Conservation (phyloP, 2,329 filamentous ascomycete genomes). For the Pseudopyrenochaeta lycopersici region DNA sequence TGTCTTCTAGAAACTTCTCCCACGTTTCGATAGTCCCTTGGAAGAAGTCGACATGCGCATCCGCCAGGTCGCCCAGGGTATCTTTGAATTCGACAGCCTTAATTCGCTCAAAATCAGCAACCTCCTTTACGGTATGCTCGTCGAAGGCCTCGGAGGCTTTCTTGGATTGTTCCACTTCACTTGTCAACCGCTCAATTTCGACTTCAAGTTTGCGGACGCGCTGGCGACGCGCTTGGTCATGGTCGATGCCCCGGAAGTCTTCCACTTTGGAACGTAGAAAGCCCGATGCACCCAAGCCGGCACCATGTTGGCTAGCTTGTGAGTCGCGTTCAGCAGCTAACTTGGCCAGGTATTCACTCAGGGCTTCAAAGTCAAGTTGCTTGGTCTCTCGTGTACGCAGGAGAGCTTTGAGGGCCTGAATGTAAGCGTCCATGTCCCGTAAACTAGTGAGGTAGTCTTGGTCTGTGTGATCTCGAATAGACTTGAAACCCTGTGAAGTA, state of each 20-base stretch:
- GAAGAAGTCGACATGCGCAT: slow-evolving; percentile 89
- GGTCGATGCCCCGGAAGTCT: slow-evolving; percentile 94
- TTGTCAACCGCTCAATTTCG: slow-evolving; percentile 88
- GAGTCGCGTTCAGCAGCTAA: slow-evolving; percentile 86
- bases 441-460: slow-evolving; percentile 94
- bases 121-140: slow-evolving; percentile 93
- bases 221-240: slow-evolving; percentile 89
- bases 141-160: slow-evolving; percentile 92
- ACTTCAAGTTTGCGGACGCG: slow-evolving; percentile 89
- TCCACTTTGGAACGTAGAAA: slow-evolving; percentile 96
- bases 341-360: slow-evolving; percentile 95
- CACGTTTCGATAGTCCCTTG: slow-evolving; percentile 80
- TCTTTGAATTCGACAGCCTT: slow-evolving; percentile 92
- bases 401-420: slow-evolving; percentile 82
- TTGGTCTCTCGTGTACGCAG: slow-evolving; percentile 96
- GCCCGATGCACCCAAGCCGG: slow-evolving; percentile 76
- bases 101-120: slow-evolving; percentile 94
- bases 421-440: slow-evolving; percentile 95
- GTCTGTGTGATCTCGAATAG: slow-evolving; percentile 90
- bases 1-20: slow-evolving; percentile 89
- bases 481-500: slow-evolving; percentile 78
- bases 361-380: slow-evolving; percentile 94
- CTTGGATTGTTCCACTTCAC: slow-evolving; percentile 85
- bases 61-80: slow-evolving; percentile 82
- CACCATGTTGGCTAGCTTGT: slow-evolving; percentile 72